Conservation (phyloP, 768 basidiomycete genomes). For the Omphalotus guepiniiformis region DNA sequence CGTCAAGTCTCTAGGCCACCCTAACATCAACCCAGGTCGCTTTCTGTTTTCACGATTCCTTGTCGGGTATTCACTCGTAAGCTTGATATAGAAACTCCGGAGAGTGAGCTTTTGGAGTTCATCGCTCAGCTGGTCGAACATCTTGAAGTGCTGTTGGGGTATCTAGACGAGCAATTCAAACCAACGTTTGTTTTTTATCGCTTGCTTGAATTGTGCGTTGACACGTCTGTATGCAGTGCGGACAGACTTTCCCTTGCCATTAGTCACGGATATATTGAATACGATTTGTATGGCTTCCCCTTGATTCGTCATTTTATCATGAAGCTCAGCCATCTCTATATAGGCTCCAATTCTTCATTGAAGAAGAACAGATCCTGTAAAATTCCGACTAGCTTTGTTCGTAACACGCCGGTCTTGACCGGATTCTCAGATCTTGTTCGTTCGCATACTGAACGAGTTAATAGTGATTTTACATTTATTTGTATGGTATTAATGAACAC, state of each 20-base stretch:
- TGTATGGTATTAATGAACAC: too few relatives aligned
- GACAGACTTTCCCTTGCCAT: conserved; percentile 11
- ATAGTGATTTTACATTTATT: too few relatives aligned
- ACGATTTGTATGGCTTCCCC: conserved; percentile 8
- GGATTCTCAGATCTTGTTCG: too few relatives aligned
- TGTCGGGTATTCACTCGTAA: too few relatives aligned
- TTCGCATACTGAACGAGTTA: too few relatives aligned
- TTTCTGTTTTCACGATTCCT: too few relatives aligned
- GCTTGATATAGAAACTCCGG: not conserved
- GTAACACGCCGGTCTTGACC: too few relatives aligned
- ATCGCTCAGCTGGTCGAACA: conserved; percentile 12
- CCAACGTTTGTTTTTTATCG: conserved; percentile 9
- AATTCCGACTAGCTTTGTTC: not conserved
- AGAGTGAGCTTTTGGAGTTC: not conserved
- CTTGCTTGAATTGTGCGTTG: not conserved
- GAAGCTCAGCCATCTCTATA: not conserved
- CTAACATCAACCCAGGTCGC: too few relatives aligned
- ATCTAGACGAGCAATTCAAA: conserved; percentile 14
- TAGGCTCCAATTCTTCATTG: conserved; percentile 5
- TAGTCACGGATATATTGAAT: conserved; percentile 15
- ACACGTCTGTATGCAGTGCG: conserved; percentile 12
- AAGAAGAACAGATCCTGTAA: not conserved
- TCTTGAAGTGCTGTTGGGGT: conserved; percentile 8
- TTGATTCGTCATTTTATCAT: not conserved
- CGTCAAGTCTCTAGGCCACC: too few relatives aligned